phyloP scores from a whole-genome alignment of 345 rosid genomes.

The Cochlearia excelsa region DNA sequence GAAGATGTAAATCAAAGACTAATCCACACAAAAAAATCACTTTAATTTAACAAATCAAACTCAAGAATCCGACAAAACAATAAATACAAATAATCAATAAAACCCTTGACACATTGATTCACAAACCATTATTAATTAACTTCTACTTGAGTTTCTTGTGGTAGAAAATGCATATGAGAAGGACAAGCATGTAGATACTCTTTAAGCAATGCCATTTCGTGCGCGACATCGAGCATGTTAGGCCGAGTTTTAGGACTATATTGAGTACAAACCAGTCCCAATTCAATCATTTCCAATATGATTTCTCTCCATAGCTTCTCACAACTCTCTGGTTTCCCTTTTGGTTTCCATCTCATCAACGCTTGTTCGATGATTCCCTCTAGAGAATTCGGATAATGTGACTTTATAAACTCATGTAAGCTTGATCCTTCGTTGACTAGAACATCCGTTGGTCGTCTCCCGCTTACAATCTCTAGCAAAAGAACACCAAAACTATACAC shows the following conservation, averaged over 20 bases:
- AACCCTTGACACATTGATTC: slow-evolving; percentile 14
- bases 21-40: background rate
- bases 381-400: slow-evolving; percentile 62
- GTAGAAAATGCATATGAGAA: slow-evolving; percentile 24
- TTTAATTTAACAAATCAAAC: background rate
- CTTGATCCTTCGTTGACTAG: slow-evolving; percentile 56
- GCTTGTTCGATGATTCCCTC: slow-evolving; percentile 61
- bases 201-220: slow-evolving; percentile 71
- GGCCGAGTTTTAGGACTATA: slow-evolving; percentile 75
- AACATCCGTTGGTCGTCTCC: slow-evolving; percentile 70
- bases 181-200: slow-evolving; percentile 53
- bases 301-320: slow-evolving; percentile 55
- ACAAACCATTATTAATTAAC: slow-evolving; percentile 23
- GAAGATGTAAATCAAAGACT: slow-evolving; percentile 11
- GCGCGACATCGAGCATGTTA: slow-evolving; percentile 70
- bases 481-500: slow-evolving; percentile 88
- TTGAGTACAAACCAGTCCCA: slow-evolving; percentile 82
- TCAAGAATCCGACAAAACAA: slow-evolving; percentile 13
- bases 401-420: slow-evolving; percentile 75
- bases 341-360: slow-evolving; percentile 40
- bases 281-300: slow-evolving; percentile 66
- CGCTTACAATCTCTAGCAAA: slow-evolving; percentile 64
- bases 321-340: slow-evolving; percentile 33
- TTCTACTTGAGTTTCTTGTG: slow-evolving; percentile 26
- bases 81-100: slow-evolving; percentile 19